Percentiles rank a stretch among this genome's conserved stretches.
phyloP scores from a whole-genome alignment of 2,329 filamentous ascomycete genomes.

The Phoma herbarum region DNA sequence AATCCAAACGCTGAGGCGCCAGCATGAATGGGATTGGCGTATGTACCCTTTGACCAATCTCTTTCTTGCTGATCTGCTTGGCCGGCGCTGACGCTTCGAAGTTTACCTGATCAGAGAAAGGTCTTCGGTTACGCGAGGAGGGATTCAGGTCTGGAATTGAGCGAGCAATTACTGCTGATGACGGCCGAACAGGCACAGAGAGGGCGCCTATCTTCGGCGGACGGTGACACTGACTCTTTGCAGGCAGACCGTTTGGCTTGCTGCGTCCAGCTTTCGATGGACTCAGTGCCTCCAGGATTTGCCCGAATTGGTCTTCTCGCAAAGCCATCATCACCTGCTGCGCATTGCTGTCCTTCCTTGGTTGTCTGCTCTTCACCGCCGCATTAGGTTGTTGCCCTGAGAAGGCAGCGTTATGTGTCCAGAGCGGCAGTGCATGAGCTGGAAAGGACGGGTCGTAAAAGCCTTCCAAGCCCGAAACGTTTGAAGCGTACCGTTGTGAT shows the following conservation, averaged over 20 bases:
- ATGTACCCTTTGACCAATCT: slow-evolving; percentile 26
- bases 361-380: slow-evolving; percentile 9
- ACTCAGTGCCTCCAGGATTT: slow-evolving; percentile 38
- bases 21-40: slow-evolving; percentile 33
- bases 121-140: slow-evolving; percentile 20
- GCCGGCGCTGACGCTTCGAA: not conserved
- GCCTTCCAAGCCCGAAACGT: slow-evolving; percentile 2
- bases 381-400: not conserved
- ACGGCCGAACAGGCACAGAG: slow-evolving; percentile 30
- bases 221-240: slow-evolving; percentile 17
- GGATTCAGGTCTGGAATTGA: slow-evolving; percentile 34
- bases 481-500: slow-evolving; percentile 6
- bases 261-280: slow-evolving; percentile 68
- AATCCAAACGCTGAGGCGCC: slow-evolving; percentile 20
- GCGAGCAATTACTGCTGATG: slow-evolving; percentile 36
- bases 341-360: slow-evolving; percentile 21
- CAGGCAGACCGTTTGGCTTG: not conserved
- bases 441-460: slow-evolving; percentile 4
- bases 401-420: slow-evolving; percentile 7
- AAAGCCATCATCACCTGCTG: slow-evolving; percentile 31
- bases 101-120: slow-evolving; percentile 18
- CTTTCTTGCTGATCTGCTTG: slow-evolving; percentile 31
- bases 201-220: slow-evolving; percentile 28
- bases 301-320: slow-evolving; percentile 42
- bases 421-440: slow-evolving; percentile 21